Evolutionary conservation across 176 grass and related monocot genomes (phyloP), one percentile per base, ranked within the genome.

Genomic region (Oryza meyeriana): DNA sequence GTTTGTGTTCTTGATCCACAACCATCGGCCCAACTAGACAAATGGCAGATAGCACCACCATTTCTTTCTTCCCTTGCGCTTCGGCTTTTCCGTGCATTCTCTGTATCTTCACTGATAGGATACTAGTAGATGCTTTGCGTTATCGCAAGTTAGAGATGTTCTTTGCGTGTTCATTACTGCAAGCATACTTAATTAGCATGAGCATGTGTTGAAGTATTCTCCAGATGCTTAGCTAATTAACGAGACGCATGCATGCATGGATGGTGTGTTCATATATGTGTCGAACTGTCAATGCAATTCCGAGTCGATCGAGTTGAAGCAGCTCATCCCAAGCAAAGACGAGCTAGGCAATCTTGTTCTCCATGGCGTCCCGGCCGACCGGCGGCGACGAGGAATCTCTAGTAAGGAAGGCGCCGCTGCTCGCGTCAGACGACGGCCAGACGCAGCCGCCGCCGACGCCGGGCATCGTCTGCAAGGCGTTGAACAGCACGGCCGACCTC

Each of bases 401-500:
- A 18, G 6, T 31, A 44, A 32, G 61, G 32, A 36, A 76, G 71
- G 72, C 72, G 11, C 88, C 79, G 12, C 83, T 89, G 8, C 83
- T 85, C n/a, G 29, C 74, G 73, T 55, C 50, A 5, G 18, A 8
- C 22, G 42, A 31, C 52, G 71, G 33, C 44, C n/a, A 5, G 33
- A 50, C 50, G 32, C 62, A 61, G 66, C 0, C 35, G 5, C 10
- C 69, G 14, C 17, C 77, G 29, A 33, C 71, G 55, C 36, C 84
- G 22, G 72, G 78, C 17, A 13, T 88, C 0, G 41, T 86, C 18
- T 76, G 85, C 12, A 91, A 72, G 71, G 76, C 76, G 29, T 72
- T 91, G 71, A 78, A 69, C 72, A 91, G 88, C 90, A 87, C 88
- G 2, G 86, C 95, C 3, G 86, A 94, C 85, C 91, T 98, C 18